These are phyloP conservation scores for Oryza punctata DNA, from an alignment of 176 grass and related monocot species.

Conservation along the genomic window DNA sequence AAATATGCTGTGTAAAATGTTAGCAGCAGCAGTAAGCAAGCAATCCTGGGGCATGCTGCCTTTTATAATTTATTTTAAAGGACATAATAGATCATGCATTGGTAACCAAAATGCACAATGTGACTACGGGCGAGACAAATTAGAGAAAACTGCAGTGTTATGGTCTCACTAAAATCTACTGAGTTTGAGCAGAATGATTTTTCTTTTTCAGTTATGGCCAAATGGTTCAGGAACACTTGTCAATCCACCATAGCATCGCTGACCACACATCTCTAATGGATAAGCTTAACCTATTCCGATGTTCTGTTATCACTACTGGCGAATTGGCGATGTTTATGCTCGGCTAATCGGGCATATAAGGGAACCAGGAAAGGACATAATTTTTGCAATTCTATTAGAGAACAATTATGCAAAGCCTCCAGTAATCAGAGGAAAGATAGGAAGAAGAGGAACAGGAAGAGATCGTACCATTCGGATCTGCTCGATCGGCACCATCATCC, in stretches of 20 bases:
- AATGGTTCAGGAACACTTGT: background rate
- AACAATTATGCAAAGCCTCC: background rate
- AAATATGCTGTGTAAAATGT: too few relatives aligned
- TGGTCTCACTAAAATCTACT: too few relatives aligned
- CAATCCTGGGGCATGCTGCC: too few relatives aligned
- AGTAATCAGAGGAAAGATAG: background rate
- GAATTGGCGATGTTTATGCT: too few relatives aligned
- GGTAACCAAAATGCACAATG: background rate
- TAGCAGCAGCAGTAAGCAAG: too few relatives aligned
- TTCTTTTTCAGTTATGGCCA: too few relatives aligned
- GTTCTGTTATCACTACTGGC: too few relatives aligned
- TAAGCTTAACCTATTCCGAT: background rate
- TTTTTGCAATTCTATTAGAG: background rate
- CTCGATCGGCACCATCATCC: background rate
- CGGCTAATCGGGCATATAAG: too few relatives aligned
- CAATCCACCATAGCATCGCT: background rate
- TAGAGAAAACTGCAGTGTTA: too few relatives aligned
- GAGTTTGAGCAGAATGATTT: too few relatives aligned
- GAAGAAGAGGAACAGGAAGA: background rate
- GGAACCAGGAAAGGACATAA: background rate
- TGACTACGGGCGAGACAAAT: background rate
- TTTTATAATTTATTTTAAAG: too few relatives aligned
- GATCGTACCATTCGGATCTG: constrained; percentile 82
- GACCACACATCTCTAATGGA: background rate
- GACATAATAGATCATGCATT: background rate